Base-by-base conservation (phyloP, 2,329 filamentous ascomycete genomes). In the Neonectria hederae region DNA sequence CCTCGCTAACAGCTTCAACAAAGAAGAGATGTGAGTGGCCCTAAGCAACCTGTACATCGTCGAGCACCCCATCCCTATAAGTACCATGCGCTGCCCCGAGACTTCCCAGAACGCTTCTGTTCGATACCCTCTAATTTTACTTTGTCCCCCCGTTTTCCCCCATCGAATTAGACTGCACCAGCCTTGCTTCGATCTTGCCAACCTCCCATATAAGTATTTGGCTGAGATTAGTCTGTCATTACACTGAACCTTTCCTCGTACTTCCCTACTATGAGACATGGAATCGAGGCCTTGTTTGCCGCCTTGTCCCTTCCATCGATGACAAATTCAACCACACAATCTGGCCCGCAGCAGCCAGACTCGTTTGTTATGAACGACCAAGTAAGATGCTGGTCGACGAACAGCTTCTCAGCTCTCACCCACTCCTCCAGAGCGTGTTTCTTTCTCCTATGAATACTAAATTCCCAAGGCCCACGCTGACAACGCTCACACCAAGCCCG, bases 361-460 rank as follows among this genome's bases (percentile, higher is more conserved):
- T 35, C 6, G 1, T 43, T 3, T 11, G 68, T 68, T 2, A n/a
- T n/a, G 11, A 70, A 69, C 2, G 26, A 8, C 67, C 67, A 69
- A 2, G 30, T 32, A 24, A 61, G 24, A 5, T 30, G 56, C 2
- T 38, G 59, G 6, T n/a, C 26, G 4, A 5, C 5, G 21, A 69
- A 69, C 3, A 68, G 0, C 0, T 35, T 24, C 21, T 64, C 54
- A 5, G 14, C 21, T 6, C 10, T 13, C 1, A 69, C 32, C 67
- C 68, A 62, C n/a, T 30, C 5, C 43, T 68, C 58, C 9, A 66
- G 11, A 11, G 52, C 48, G 0, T 24, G 8, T 14, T 68, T 70
- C 32, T 63, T 66, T 14, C 21, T 43, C 1, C 55, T n/a, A 2
- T 69, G 65, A 9, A 63, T 10, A 28, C 62, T 59, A 4, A 66